phyloP scores from a whole-genome alignment of 345 rosid genomes.

The Viola odorata region DNA sequence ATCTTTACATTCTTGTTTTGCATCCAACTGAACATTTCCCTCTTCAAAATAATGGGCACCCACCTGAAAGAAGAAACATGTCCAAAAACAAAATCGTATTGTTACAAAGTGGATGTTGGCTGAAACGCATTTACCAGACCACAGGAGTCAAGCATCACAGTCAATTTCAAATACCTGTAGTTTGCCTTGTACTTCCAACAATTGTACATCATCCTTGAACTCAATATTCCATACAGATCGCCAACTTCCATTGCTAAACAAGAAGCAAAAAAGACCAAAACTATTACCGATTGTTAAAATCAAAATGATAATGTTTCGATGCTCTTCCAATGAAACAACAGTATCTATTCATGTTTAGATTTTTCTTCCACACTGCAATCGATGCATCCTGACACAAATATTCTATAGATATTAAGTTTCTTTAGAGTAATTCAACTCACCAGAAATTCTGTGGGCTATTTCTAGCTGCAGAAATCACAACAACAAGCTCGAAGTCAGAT shows the following conservation, averaged over 20 bases:
- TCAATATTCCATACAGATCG: constrained; percentile 82
- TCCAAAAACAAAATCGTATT: not conserved
- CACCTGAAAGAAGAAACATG: constrained; percentile 42
- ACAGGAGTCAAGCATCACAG: not conserved
- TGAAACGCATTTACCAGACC: not conserved
- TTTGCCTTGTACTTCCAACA: constrained; percentile 68
- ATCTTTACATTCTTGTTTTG: constrained; percentile 79
- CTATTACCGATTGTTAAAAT: too few species aligned
- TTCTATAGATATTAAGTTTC: too few species aligned
- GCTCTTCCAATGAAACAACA: too few species aligned
- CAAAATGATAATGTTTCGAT: too few species aligned
- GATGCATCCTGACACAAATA: too few species aligned
- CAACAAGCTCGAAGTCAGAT: constrained; percentile 78
- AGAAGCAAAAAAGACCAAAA: constrained; percentile 8
- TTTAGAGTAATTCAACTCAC: constrained; percentile 34
- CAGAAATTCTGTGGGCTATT: constrained; percentile 95
- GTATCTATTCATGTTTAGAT: too few species aligned
- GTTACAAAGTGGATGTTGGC: not conserved
- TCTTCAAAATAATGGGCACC: constrained; percentile 97
- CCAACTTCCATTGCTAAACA: constrained; percentile 85
- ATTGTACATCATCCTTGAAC: constrained; percentile 71
- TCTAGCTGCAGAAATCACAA: constrained; percentile 77
- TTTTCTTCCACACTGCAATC: too few species aligned
- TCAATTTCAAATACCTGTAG: constrained; percentile 49
- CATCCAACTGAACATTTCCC: constrained; percentile 96